Base-by-base conservation (phyloP, 225 moss, liverwort and hornwort genomes). In the Bryoerythrophyllum caledonicum region DNA sequence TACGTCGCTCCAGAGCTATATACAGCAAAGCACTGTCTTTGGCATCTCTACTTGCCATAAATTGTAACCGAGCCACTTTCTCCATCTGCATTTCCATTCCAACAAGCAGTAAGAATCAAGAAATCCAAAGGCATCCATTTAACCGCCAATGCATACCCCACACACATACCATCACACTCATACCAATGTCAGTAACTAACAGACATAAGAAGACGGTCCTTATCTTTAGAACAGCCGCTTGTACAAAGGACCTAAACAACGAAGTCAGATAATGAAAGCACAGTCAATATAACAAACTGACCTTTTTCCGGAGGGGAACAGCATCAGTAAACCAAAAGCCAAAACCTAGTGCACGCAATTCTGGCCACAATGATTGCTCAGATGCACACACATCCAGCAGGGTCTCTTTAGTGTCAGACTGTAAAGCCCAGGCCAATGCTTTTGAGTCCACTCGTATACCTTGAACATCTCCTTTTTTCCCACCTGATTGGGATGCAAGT, bases 21-120 rank as follows among this genome's bases (percentile, higher is more conserved):
- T 99, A 99, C 24, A 99, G 74, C 71, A 99, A 86, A 74, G 94
- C 89, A 84, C 95, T 93, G 74, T 93, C 95, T 73, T 99, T 99
- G n/a, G 97, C 91, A 79, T 99, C 97, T 75, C 89, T 99, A 49
- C 81, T 95, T 71, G 77, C 80, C 84, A 99, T 75, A 84, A 86
- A 99, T 71, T 94, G 95, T 66, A 89, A 80, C 69, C 95, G 87
- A 73, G 97, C 97, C 63, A 99, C 87, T 81, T 91, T 93, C 86
- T 99, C 97, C 88, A 99, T 92, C 90, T 90, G 78, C 62, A 78
- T 62, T 64, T 55, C 65, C 56, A 44, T 73, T 57, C 73, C 65
- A 58, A 61, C 60, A 30, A 74, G 67, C 60, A 76, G 59, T 53
- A 40, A 68, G 72, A 67, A 70, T 23, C 62, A 11, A 60, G 38